Conservation (phyloP, 495 filamentous ascomycete species). For the Neurospora terricola region DNA sequence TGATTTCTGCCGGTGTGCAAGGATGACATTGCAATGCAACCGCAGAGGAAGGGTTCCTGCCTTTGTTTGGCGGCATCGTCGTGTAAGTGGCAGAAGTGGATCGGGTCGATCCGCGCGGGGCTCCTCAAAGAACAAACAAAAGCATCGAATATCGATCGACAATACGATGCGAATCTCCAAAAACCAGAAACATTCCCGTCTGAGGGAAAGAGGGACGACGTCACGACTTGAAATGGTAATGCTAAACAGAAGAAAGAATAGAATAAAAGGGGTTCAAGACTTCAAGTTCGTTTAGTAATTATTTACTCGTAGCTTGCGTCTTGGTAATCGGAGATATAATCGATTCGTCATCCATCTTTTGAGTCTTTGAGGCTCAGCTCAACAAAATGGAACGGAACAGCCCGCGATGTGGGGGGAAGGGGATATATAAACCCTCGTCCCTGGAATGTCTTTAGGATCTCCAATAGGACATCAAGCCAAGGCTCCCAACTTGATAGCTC, state of each 20-base stretch:
- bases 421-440: neutral
- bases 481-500: neutral
- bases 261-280: no score
- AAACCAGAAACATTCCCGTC: neutral
- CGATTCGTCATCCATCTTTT: neutral
- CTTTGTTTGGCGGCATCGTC: neutral
- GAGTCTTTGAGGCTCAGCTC: neutral
- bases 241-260: no score
- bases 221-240: neutral
- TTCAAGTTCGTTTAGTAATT: neutral
- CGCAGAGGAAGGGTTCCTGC: neutral
- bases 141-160: neutral
- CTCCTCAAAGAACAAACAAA: neutral
- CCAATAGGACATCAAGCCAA: neutral
- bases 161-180: neutral
- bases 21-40: no score
- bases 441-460: neutral
- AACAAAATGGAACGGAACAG: neutral
- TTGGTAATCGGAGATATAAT: neutral
- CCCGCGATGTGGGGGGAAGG: no score
- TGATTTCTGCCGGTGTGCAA: no score
- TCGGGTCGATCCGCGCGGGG: neutral
- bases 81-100: neutral
- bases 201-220: neutral
- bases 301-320: neutral